phyloP scores from a whole-genome alignment of 163 green algal genomes.

The Scenedesmus sp. region DNA sequence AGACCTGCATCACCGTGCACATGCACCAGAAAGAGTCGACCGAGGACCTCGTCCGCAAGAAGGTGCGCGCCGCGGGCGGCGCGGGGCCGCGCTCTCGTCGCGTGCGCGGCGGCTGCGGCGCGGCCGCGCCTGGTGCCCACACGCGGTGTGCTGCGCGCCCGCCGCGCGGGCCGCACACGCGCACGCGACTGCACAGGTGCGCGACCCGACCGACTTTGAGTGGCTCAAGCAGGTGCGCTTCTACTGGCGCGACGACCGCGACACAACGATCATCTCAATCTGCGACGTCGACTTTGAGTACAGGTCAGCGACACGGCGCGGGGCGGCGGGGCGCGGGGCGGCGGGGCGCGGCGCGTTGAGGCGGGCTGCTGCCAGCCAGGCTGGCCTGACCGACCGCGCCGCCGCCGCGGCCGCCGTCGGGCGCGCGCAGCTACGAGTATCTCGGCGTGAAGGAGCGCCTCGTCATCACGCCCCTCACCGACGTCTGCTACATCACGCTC shows the following conservation, averaged over 20 bases:
- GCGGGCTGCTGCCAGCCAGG: too few relatives aligned
- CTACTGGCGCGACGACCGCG: slow-evolving; percentile 91
- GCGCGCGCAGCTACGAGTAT: slow-evolving; percentile 81
- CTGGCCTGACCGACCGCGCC: too few relatives aligned
- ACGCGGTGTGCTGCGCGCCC: too few relatives aligned
- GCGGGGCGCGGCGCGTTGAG: too few relatives aligned
- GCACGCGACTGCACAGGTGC: too few relatives aligned
- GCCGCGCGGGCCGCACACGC: neutral
- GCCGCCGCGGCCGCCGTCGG: too few relatives aligned
- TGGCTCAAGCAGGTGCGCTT: slow-evolving; percentile 93
- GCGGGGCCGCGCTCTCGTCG: too few relatives aligned
- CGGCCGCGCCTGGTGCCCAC: too few relatives aligned
- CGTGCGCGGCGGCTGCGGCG: too few relatives aligned
- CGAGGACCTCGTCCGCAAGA: slow-evolving; percentile 90
- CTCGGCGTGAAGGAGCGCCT: slow-evolving; percentile 95
- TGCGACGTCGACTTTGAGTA: slow-evolving; percentile 98
- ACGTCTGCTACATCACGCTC: slow-evolving; percentile 97
- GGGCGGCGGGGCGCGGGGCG: neutral
- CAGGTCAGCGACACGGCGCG: too few relatives aligned
- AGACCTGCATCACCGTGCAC: slow-evolving; percentile 97
- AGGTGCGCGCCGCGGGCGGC: slow-evolving; percentile 67
- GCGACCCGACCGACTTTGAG: slow-evolving; percentile 92
- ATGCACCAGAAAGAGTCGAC: slow-evolving; percentile 96
- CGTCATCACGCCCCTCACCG: slow-evolving; percentile 95
- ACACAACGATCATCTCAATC: slow-evolving; percentile 94